Conservation (phyloP, 257 asterid species). For the Ballota nigra region DNA sequence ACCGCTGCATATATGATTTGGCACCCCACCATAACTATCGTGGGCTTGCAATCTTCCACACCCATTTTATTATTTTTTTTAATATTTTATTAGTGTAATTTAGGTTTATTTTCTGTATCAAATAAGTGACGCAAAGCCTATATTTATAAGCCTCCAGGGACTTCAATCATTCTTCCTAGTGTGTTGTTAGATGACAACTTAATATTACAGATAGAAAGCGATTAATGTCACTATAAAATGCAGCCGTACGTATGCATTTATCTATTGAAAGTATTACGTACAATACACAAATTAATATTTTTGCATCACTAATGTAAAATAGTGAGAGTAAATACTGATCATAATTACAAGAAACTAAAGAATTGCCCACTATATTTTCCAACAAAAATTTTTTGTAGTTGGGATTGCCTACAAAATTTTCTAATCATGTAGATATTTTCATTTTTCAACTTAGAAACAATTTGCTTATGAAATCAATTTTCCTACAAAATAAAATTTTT, state of each 20-base stretch:
- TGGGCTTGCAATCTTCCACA: constrained; percentile 42
- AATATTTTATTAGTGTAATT: neutral
- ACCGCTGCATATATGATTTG: constrained; percentile 51
- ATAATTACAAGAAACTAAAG: too few relatives aligned
- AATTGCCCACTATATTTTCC: too few relatives aligned
- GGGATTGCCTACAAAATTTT: too few relatives aligned
- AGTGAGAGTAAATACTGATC: too few relatives aligned
- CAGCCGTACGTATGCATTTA: neutral
- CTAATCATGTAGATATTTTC: too few relatives aligned
- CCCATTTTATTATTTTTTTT: constrained; percentile 27
- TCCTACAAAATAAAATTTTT: too few relatives aligned
- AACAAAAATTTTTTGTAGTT: too few relatives aligned
- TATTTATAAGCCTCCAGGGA: neutral
- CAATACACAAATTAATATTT: too few relatives aligned
- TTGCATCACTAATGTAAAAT: neutral
- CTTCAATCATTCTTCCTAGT: neutral
- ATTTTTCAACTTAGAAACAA: too few relatives aligned
- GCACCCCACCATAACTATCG: constrained; percentile 42
- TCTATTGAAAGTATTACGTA: neutral
- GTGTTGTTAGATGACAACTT: neutral
- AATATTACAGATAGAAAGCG: neutral
- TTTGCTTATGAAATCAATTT: too few relatives aligned
- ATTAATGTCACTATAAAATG: too few relatives aligned
- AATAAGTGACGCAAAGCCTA: neutral
- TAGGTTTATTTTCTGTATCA: neutral